phyloP scores from a whole-genome alignment of 2,329 filamentous ascomycete species.

The Emericellopsis atlantica region DNA sequence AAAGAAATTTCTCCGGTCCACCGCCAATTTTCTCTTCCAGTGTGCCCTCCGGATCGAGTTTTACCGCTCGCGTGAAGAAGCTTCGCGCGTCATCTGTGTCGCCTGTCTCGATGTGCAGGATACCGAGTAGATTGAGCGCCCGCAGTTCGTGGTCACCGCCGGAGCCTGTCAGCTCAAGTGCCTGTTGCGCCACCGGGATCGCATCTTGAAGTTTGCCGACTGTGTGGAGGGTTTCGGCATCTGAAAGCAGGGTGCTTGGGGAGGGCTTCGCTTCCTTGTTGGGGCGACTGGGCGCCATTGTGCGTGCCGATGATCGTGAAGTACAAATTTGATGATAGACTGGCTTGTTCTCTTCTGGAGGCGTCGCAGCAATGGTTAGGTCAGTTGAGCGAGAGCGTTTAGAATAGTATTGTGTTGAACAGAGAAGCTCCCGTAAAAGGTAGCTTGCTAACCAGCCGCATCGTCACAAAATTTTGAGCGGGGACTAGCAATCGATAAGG shows the following conservation, averaged over 20 bases:
- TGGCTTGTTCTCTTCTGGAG: neutral
- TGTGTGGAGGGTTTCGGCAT: slow-evolving; percentile 27
- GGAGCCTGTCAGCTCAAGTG: slow-evolving; percentile 27
- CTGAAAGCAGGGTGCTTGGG: slow-evolving; percentile 18
- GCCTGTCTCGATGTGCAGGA: slow-evolving; percentile 72
- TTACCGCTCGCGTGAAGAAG: slow-evolving; percentile 61
- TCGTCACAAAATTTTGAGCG: slow-evolving; percentile 5
- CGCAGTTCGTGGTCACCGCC: slow-evolving; percentile 42
- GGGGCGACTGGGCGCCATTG: slow-evolving; percentile 27
- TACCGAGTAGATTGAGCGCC: slow-evolving; percentile 64
- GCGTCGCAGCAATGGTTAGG: neutral
- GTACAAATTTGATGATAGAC: too few relatives aligned
- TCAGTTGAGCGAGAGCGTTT: too few relatives aligned
- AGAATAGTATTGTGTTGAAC: too few relatives aligned
- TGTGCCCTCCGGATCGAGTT: slow-evolving; percentile 63
- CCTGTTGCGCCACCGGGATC: slow-evolving; percentile 24
- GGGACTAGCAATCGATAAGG: slow-evolving; percentile 6
- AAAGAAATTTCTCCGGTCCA: slow-evolving; percentile 87
- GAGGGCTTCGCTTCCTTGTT: slow-evolving; percentile 17
- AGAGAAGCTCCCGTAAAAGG: too few relatives aligned
- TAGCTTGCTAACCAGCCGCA: too few relatives aligned
- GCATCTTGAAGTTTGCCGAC: slow-evolving; percentile 28
- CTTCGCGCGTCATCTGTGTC: slow-evolving; percentile 63
- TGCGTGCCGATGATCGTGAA: neutral
- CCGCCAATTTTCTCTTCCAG: slow-evolving; percentile 61